Base-by-base conservation (phyloP, 306 rosid species). In the Cicer yamashitae region DNA sequence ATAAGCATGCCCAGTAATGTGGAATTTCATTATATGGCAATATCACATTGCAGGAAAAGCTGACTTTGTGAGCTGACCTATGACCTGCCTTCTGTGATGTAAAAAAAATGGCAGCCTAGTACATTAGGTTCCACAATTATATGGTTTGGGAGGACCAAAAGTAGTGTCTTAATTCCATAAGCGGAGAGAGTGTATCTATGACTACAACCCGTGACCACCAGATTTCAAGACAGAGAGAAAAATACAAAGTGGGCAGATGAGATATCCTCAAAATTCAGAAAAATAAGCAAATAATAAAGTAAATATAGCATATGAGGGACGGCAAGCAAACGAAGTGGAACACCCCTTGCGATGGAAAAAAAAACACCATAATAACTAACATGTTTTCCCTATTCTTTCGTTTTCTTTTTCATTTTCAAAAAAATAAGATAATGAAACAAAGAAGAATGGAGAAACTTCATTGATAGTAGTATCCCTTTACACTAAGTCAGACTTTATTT, bases 111-210 rank as follows among this genome's bases (percentile, higher is more conserved):
- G 43, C 18, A 4, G 14, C 54, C 76, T 20, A 54, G 64, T 17
- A 30, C 40, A 18, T 13, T 8, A 7, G 76, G 9, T 34, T 70
- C 63, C 7, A 11, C 46, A 6, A 61, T 61, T 38, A n/a, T 8
- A 20, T 11, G 46, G 20, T 57, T 57, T 57, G n/a, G 6, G 40
- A 46, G 10, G 47, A 30, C 38, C 54, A 40, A 66, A 66, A 13
- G 13, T 48, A 67, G 58, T 25, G 45, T 37, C n/a, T 22, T 68
- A 68, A 48, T 45, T 68, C 73, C 45, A 48, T 46, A 63, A 73
- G 17, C 8, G 46, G 59, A 73, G 11, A 73, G 37, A 58, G 12
- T 22, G 30, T 73, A 45, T 73, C 69, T 22, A 46, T 7, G 30
- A 8, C 56, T 72, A 57, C 11, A 72, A 13, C 77, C 50, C 38